These are phyloP conservation scores for Naganishia onofrii DNA, from an alignment of 768 basidiomycete species.

Conservation along the genomic window DNA sequence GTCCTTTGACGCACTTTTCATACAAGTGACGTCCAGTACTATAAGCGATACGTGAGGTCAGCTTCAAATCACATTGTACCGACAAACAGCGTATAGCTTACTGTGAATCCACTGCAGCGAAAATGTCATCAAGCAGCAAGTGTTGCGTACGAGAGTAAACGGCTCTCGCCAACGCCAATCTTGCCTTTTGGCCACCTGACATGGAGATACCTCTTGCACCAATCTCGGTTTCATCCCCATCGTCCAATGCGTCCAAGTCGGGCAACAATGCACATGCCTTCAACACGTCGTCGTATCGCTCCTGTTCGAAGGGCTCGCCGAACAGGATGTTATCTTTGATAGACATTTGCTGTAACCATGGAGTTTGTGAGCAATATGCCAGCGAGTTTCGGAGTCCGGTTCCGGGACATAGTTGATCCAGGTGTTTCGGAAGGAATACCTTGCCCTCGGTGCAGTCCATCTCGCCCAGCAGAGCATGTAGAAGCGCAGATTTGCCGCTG, in stretches of 20 bases:
- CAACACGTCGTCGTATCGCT: slow-evolving; percentile 25
- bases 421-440: slow-evolving; percentile 67
- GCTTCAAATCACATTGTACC: not conserved
- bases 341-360: slow-evolving; percentile 53
- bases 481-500: slow-evolving; percentile 74
- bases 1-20: slow-evolving; percentile 57
- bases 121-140: slow-evolving; percentile 74
- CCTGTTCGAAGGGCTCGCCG: slow-evolving; percentile 38
- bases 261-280: slow-evolving; percentile 32
- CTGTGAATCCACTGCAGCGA: slow-evolving; percentile 64
- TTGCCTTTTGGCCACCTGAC: slow-evolving; percentile 75
- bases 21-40: slow-evolving; percentile 58
- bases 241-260: slow-evolving; percentile 35
- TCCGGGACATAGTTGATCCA: slow-evolving; percentile 52
- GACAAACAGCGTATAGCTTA: not conserved
- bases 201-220: slow-evolving; percentile 47
- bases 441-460: slow-evolving; percentile 55
- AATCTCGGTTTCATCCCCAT: slow-evolving; percentile 39
- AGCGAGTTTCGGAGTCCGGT: slow-evolving; percentile 56
- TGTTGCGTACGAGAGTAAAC: slow-evolving; percentile 68
- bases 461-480: slow-evolving; percentile 56
- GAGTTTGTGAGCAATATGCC: slow-evolving; percentile 69
- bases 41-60: not conserved
- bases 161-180: slow-evolving; percentile 77
- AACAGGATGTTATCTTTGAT: slow-evolving; percentile 53